Base-by-base conservation (phyloP, 2,329 filamentous ascomycete species). In the Fusarium lateritium region DNA sequence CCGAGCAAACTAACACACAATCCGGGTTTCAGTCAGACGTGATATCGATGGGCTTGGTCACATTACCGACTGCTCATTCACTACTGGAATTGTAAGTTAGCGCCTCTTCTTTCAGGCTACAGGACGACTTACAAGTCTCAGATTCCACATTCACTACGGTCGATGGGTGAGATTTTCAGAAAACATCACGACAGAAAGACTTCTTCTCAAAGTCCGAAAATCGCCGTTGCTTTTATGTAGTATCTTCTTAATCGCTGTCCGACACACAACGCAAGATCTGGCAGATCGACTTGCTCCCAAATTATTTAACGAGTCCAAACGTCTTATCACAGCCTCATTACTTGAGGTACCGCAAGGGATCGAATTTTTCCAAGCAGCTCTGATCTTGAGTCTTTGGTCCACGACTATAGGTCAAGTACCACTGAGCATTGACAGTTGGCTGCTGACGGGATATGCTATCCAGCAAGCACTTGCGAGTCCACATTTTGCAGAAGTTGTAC, bases 391-490 rank as follows among this genome's bases (percentile, higher is more conserved):
- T 19, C 49, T 76, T 0, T 76, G 75, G 75, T 76, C 74, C 0
- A 76, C 74, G 1, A 75, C 74, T 1, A 70, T 75, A 6, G 75
- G 73, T 0, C 74, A 75, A 22, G 56, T 67, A 3, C 74, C 73
- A 0, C 40, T 76, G n/a, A 75, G 74, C 13, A 73, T 76, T 19
- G 75, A 76, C 28, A 68, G 74, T 26, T 76, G 75, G 75, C 11
- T 76, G 0, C 38, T 76, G 19, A 76, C 75, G 0, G 69, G 74
- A 1, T 74, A 76, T 40, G 72, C 74, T 1, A 43, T 76, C 1
- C 71, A 75, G 22, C 74, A 76, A 52, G 72, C 62, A 5, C 54
- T 70, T 5, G 68, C 68, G 9, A 75, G 68, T 26, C 69, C 71
- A 5, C 44, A 68, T 4, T 76, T 76, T 28, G 42, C 46, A 5